Percentiles rank a stretch among this genome's conserved stretches.
Evolutionary conservation across 2,329 filamentous ascomycete genomes (phyloP).

Genomic region (Penicillium sp.): DNA sequence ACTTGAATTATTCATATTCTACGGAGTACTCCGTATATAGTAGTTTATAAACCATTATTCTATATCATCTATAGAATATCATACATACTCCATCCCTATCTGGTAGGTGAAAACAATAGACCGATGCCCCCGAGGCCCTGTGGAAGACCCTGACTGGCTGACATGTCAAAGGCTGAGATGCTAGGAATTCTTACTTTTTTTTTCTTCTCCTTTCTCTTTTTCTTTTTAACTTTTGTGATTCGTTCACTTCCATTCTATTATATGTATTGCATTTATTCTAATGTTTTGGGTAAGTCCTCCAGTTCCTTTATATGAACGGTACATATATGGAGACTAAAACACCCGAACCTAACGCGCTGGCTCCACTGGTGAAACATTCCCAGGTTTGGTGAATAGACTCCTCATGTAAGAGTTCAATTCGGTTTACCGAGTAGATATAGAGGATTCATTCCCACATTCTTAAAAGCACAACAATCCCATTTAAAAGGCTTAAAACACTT

Average conservation of each 20-base stretch:
- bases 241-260: not conserved
- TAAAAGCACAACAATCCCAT: constrained; percentile 1
- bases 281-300: constrained; percentile 7
- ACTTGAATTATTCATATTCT: not conserved
- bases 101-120: not conserved
- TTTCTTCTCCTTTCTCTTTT: not conserved
- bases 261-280: not conserved
- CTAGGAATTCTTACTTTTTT: not conserved
- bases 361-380: constrained; percentile 23
- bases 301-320: not conserved
- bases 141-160: not conserved
- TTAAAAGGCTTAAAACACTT: constrained; percentile 1
- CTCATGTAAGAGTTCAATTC: not conserved
- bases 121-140: not conserved
- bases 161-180: not conserved
- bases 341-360: constrained; percentile 21
- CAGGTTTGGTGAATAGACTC: constrained; percentile 12
- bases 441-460: constrained; percentile 20
- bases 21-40: too few species aligned
- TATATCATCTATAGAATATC: not conserved
- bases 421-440: not conserved
- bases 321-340: not conserved
- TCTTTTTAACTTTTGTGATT: not conserved
- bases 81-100: not conserved
- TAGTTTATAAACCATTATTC: too few species aligned